Conservation (phyloP, 116 monocot species). For the Papilionanthe hybrid region DNA sequence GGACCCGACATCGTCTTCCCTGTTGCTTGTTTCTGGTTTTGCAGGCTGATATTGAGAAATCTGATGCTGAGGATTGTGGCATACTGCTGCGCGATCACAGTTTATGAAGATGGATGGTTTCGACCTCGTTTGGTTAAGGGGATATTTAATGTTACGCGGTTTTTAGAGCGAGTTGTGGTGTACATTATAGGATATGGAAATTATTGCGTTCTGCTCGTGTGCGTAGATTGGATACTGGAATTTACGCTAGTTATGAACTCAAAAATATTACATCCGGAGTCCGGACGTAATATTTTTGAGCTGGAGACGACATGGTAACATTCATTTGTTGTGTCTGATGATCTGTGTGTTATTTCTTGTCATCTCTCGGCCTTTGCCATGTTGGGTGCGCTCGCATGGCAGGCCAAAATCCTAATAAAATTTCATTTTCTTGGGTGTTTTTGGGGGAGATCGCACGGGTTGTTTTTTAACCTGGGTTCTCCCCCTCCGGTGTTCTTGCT, state of each 20-base stretch:
- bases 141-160: neutral
- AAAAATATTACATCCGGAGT: too few relatives aligned
- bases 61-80: neutral
- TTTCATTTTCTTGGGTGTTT: neutral
- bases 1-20: neutral
- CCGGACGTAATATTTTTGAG: neutral
- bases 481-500: too few relatives aligned
- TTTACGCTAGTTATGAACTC: neutral
- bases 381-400: conserved; percentile 15
- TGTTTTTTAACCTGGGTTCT: neutral
- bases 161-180: too few relatives aligned
- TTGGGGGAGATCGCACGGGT: conserved; percentile 7
- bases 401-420: conserved; percentile 7
- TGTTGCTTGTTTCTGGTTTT: neutral
- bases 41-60: neutral
- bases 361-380: conserved; percentile 7
- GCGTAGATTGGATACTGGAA: neutral
- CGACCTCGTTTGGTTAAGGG: neutral
- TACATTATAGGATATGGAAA: too few relatives aligned
- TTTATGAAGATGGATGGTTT: neutral
- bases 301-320: neutral
- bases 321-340: neutral
- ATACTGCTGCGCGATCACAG: neutral
- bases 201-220: neutral
- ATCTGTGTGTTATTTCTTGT: neutral